Evolutionary conservation across 1,139 yeast genomes (phyloP), one percentile per base, ranked within the genome.

Genomic region (Wickerhamiella infanticola): DNA sequence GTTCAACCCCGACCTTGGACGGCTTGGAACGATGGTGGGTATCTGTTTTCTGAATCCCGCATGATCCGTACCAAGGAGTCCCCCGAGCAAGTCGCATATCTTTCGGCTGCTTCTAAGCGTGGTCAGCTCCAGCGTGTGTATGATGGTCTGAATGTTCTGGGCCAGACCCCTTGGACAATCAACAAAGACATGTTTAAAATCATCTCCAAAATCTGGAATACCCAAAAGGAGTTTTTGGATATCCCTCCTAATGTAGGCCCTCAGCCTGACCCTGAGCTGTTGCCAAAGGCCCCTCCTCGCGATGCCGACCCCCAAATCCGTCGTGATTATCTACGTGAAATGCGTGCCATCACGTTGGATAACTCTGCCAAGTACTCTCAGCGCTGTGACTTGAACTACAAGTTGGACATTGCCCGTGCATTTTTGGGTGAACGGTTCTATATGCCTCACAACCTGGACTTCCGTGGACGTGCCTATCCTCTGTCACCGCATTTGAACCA

Each of bases 401-500:
- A 85, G 61, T 67, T 90, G 46, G 98, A 90, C 62, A 86, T 90
- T 60, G 97, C 98, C 0, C 74, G 98, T 54, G 96, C 95, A 0
- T 85, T 80, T 56, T 48, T 68, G 39, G 70, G 71, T 7, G 98
- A 90, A 62, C 80, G 83, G 58, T 77, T 90, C 58, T 88, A 77
- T 61, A 84, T 88, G 67, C 97, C 98, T 4, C 96, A 90, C 61
- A 86, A 86, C 56, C 69, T 90, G 46, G 98, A 90, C 63, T 88
- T 88, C 61, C 73, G 98, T 63, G 98, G 98, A 5, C 77, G 98
- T 57, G 95, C 97, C 0, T 90, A 90, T 59, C 97, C 98, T 4
- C 66, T 90, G 42, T 80, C 95, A 8, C 94, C 95, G 2, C 77
- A 75, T 55, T 67, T 77, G 52, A 75, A 75, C 51, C 97, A 90